These are phyloP conservation scores for Batkoa obscura DNA, from an alignment of 371 early-diverging fungal genomes.

Conservation along the genomic window DNA sequence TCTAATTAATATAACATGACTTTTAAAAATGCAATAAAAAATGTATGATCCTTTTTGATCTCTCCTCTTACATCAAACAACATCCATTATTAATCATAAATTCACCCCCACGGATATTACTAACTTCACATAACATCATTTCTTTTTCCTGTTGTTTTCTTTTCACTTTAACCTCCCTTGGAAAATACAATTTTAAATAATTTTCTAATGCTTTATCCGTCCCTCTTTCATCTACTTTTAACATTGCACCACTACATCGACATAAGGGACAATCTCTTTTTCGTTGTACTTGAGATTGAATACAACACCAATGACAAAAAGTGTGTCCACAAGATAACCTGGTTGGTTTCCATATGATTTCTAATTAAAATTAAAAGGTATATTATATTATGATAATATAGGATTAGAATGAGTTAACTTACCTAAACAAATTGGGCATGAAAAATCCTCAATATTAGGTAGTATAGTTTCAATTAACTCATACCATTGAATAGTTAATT, in stretches of 20 bases:
- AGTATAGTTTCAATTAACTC: conserved; percentile 27
- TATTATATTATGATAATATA: background rate
- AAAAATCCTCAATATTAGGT: conserved; percentile 57
- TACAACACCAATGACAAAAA: conserved; percentile 52
- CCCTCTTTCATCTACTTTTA: conserved; percentile 18
- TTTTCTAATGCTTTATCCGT: conserved; percentile 40
- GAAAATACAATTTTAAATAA: conserved; percentile 47
- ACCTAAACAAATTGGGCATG: conserved; percentile 35
- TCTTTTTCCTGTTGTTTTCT: conserved; percentile 40
- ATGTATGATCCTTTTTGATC: too few species aligned
- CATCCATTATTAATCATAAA: background rate
- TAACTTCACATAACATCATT: conserved; percentile 8
- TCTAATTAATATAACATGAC: too few species aligned
- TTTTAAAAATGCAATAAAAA: too few species aligned
- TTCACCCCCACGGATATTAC: background rate
- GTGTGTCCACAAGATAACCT: conserved; percentile 45
- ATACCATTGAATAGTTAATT: conserved; percentile 13
- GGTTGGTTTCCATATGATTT: conserved; percentile 51
- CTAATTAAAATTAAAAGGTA: background rate
- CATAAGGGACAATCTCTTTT: conserved; percentile 57
- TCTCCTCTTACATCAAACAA: background rate
- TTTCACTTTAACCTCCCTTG: conserved; percentile 46
- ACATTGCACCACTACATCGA: conserved; percentile 31
- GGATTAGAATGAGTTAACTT: conserved; percentile 8
- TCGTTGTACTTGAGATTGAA: conserved; percentile 36